phyloP scores from a whole-genome alignment of 1,139 yeast genomes.

The Taphrina betulina region DNA sequence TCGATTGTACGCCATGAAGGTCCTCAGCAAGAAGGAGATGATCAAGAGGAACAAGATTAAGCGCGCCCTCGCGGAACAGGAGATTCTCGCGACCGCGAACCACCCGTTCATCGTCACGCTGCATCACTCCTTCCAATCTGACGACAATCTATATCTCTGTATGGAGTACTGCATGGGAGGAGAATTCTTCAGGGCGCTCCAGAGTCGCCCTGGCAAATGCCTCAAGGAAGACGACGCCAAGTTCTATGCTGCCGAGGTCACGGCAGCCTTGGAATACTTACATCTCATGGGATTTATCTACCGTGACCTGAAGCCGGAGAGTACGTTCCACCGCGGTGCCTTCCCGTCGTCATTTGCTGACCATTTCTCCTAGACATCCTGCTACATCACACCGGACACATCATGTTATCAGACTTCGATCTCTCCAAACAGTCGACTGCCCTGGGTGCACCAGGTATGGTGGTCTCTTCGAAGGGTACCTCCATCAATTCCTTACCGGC shows the following conservation, averaged over 20 bases:
- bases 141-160: slow-evolving; percentile 86
- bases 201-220: slow-evolving; percentile 83
- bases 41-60: slow-evolving; percentile 90
- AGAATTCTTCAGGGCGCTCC: slow-evolving; percentile 93
- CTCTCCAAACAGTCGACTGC: slow-evolving; percentile 83
- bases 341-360: neutral
- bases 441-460: slow-evolving; percentile 51
- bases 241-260: slow-evolving; percentile 95
- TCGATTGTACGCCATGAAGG: slow-evolving; percentile 87
- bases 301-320: slow-evolving; percentile 93
- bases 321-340: too few relatives aligned
- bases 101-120: slow-evolving; percentile 97
- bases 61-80: slow-evolving; percentile 94
- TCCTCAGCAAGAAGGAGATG: slow-evolving; percentile 87
- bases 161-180: slow-evolving; percentile 99
- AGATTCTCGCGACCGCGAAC: slow-evolving; percentile 87
- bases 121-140: slow-evolving; percentile 94
- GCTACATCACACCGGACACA: slow-evolving; percentile 93
- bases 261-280: slow-evolving; percentile 92
- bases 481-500: slow-evolving; percentile 45
- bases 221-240: slow-evolving; percentile 84
- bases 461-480: slow-evolving; percentile 43
- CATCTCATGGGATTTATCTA: slow-evolving; percentile 96
- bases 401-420: slow-evolving; percentile 96
- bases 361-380: slow-evolving; percentile 53